Evolutionary conservation across 164 flowering plant species (phyloP).

Genomic region (Vitis rupestris): DNA sequence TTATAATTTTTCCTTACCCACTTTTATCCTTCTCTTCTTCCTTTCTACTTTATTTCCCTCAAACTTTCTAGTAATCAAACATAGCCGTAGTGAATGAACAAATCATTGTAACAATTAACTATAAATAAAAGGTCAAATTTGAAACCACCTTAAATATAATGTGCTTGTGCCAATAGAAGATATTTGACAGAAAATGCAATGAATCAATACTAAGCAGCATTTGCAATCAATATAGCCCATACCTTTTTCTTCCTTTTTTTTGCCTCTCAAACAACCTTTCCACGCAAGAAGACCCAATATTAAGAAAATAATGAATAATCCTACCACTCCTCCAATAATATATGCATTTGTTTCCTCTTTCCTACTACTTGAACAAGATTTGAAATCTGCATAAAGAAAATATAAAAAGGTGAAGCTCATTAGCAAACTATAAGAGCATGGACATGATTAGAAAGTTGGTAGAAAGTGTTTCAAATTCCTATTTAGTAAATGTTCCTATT

Average conservation of each 20-base stretch:
- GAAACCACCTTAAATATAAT: too few relatives aligned
- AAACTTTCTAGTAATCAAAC: too few relatives aligned
- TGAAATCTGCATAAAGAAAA: conserved; percentile 29
- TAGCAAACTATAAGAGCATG: not conserved
- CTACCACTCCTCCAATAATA: conserved; percentile 30
- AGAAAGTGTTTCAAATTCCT: too few relatives aligned
- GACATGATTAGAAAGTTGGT: too few relatives aligned
- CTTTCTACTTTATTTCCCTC: too few relatives aligned
- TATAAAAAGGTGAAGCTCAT: not conserved
- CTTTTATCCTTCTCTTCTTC: too few relatives aligned
- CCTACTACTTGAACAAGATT: conserved; percentile 23
- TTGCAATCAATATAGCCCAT: not conserved
- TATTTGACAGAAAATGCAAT: not conserved
- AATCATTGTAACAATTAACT: too few relatives aligned
- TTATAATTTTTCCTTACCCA: too few relatives aligned
- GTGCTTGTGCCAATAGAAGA: too few relatives aligned
- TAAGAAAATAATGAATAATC: conserved; percentile 16
- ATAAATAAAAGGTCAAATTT: too few relatives aligned
- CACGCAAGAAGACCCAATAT: conserved; percentile 39
- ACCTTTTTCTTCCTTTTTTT: conserved; percentile 19
- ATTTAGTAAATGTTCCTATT: too few relatives aligned
- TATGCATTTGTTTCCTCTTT: conserved; percentile 14
- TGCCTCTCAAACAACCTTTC: conserved; percentile 27
- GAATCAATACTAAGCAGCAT: not conserved
- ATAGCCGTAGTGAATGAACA: too few relatives aligned